Evolutionary conservation across 2,329 filamentous ascomycete genomes (phyloP).

Genomic region (Fusarium sp.): DNA sequence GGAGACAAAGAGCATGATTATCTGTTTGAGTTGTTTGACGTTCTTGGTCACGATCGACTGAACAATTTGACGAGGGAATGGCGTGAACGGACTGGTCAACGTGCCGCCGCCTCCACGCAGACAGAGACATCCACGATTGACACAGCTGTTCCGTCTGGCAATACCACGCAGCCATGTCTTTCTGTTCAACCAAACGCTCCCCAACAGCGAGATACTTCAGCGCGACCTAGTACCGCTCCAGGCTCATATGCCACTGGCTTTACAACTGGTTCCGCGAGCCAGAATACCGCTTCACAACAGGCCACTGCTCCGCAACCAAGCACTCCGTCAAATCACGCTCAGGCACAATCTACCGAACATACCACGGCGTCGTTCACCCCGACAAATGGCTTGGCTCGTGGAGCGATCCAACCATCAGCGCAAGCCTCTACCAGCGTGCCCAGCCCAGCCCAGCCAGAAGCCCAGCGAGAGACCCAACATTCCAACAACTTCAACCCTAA

Average conservation of each 20-base stretch:
- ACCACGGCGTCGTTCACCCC: neutral
- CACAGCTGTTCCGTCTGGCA: neutral
- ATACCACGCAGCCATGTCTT: neutral
- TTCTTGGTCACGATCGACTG: neutral
- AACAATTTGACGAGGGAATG: neutral
- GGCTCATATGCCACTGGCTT: neutral
- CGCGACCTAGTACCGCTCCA: neutral
- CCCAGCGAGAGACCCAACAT: neutral
- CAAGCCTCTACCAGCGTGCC: neutral
- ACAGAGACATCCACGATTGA: neutral
- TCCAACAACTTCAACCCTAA: neutral
- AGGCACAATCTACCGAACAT: neutral
- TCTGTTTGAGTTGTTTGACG: neutral
- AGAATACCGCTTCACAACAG: neutral
- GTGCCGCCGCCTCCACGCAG: neutral
- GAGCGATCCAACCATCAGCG: too few species aligned
- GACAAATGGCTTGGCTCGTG: neutral
- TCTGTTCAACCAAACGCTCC: accelerated
- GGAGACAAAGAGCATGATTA: neutral
- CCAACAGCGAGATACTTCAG: neutral
- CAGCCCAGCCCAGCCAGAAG: neutral
- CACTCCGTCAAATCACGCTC: accelerated
- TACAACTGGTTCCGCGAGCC: neutral
- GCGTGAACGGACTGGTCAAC: neutral
- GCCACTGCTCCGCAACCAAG: neutral